Evolutionary conservation across 768 basidiomycete genomes (phyloP).

Genomic region (Trametes cubensis): DNA sequence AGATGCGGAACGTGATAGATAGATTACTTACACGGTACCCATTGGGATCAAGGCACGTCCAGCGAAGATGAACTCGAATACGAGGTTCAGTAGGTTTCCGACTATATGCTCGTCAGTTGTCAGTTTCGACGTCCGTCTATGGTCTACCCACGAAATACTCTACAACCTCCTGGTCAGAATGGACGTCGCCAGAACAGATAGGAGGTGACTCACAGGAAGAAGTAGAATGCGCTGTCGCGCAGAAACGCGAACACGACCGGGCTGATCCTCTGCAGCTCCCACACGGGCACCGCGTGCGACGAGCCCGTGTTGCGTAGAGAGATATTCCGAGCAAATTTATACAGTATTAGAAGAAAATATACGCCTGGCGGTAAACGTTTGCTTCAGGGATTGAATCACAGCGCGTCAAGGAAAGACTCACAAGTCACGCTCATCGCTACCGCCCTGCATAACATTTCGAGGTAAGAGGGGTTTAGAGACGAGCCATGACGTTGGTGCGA

Average conservation of each 20-base stretch:
- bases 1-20: too few species aligned
- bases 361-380: conserved; percentile 1
- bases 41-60: not conserved
- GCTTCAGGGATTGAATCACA: too few species aligned
- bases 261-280: conserved; percentile 10
- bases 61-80: conserved; percentile 2
- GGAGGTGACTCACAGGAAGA: conserved; percentile 11
- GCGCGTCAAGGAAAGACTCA: not conserved
- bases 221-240: conserved; percentile 16
- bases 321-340: conserved; percentile 14
- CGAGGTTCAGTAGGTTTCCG: conserved; percentile 10
- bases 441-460: not conserved
- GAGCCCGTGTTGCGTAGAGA: not conserved
- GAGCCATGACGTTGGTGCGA: not conserved
- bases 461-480: not conserved
- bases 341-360: conserved; percentile 17
- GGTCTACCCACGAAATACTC: conserved; percentile 4
- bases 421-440: conserved; percentile 11
- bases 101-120: not conserved
- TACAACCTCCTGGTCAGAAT: not conserved
- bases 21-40: not conserved
- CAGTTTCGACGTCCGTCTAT: not conserved
- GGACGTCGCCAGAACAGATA: too few species aligned
- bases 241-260: conserved; percentile 17
- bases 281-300: not conserved